A percentile compares a stretch with the other conserved stretches of the same genome.
phyloP scores from a whole-genome alignment of 2,329 filamentous ascomycete genomes.

The Paracorniculantispora psalliotae region DNA sequence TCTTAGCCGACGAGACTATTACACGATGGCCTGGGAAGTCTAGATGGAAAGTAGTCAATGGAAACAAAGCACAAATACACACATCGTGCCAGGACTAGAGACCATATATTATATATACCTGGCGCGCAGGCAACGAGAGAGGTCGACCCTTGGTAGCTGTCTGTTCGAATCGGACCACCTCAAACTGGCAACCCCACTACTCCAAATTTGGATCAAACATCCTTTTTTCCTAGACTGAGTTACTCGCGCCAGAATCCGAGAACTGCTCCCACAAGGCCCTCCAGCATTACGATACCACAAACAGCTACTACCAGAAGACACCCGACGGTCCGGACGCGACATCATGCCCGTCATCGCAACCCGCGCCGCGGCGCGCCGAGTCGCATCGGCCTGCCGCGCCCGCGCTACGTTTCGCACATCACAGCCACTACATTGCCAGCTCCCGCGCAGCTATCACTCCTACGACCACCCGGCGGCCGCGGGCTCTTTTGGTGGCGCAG shows the following conservation, averaged over 20 bases:
- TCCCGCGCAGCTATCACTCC: slow-evolving; percentile 66
- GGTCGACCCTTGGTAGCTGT: not conserved
- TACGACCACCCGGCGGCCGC: slow-evolving; percentile 58
- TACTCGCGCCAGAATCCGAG: not conserved
- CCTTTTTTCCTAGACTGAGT: not conserved
- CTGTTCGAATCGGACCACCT: not conserved
- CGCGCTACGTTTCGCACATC: not conserved
- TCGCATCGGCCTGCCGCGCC: not conserved
- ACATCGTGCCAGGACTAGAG: no score
- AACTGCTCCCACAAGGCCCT: not conserved
- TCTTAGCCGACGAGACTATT: no score
- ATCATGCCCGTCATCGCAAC: not conserved
- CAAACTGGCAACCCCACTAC: not conserved
- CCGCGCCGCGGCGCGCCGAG: not conserved
- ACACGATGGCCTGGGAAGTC: no score
- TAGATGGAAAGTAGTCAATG: no score
- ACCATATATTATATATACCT: no score
- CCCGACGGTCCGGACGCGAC: no score
- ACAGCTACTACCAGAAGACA: no score
- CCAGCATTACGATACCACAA: no score
- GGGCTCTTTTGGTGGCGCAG: slow-evolving; percentile 59
- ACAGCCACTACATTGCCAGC: not conserved
- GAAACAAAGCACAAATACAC: no score
- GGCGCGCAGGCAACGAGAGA: not conserved
- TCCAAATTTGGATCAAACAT: not conserved